phyloP scores from a whole-genome alignment of 306 rosid genomes.

The Mimosa pudica region DNA sequence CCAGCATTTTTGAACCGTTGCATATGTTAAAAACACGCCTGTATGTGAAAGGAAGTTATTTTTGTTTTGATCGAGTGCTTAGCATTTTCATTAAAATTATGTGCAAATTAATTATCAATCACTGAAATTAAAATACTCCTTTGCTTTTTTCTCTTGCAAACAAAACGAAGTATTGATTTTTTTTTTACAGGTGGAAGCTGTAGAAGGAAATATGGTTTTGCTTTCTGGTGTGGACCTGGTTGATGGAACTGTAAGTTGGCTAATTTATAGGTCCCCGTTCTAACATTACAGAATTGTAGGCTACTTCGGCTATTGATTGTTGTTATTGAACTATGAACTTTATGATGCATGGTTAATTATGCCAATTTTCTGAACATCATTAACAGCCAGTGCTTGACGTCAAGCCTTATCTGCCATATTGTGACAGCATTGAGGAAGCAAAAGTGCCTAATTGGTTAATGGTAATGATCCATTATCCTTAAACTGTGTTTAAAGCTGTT shows the following conservation, averaged over 20 bases:
- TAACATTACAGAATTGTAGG: constrained; percentile 4
- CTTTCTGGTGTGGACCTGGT: constrained; percentile 96
- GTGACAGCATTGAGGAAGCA: constrained; percentile 78
- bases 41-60: neutral
- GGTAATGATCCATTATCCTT: constrained; percentile 50
- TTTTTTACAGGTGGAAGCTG: constrained; percentile 72
- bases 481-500: constrained; percentile 20
- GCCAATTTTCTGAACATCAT: constrained; percentile 38
- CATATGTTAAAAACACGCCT: neutral
- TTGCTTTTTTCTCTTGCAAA: constrained; percentile 5
- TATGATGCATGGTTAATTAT: constrained; percentile 17
- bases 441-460: constrained; percentile 73
- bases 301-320: constrained; percentile 23
- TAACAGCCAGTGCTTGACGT: constrained; percentile 89
- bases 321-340: constrained; percentile 14
- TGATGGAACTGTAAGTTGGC: constrained; percentile 85
- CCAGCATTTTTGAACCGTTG: constrained; percentile 15
- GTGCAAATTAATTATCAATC: neutral
- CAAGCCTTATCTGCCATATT: constrained; percentile 89
- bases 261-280: constrained; percentile 30
- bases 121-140: neutral
- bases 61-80: neutral
- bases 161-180: neutral
- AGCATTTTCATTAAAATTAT: neutral
- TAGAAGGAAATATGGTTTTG: constrained; percentile 69